A percentile compares a stretch with the other conserved stretches of the same genome.
phyloP scores from a whole-genome alignment of 805 yeast species.

The Ogataea glucozyma region DNA sequence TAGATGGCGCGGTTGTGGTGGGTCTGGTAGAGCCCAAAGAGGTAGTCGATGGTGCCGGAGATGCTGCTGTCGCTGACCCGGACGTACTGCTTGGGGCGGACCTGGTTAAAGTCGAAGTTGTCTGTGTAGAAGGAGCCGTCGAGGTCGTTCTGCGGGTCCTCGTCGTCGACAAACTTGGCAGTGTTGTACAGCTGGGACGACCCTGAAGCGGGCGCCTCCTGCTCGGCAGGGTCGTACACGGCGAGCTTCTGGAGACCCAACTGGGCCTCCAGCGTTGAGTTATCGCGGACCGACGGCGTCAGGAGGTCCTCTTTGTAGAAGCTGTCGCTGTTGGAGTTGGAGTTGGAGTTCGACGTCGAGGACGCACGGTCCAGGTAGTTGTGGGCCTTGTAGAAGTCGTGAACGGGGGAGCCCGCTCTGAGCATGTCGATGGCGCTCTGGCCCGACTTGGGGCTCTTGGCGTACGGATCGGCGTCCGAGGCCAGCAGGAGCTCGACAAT shows the following conservation, averaged over 20 bases:
- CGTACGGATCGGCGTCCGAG: slow-evolving; percentile 62
- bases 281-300: slow-evolving; percentile 19
- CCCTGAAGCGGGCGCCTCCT: too few species aligned
- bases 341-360: too few species aligned
- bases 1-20: slow-evolving; percentile 51
- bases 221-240: slow-evolving; percentile 21
- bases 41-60: slow-evolving; percentile 49
- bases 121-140: slow-evolving; percentile 35
- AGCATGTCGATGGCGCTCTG: slow-evolving; percentile 61
- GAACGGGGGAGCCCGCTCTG: slow-evolving; percentile 54
- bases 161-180: slow-evolving; percentile 33
- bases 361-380: slow-evolving; percentile 35
- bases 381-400: slow-evolving; percentile 59
- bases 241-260: slow-evolving; percentile 44
- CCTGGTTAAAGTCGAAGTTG: slow-evolving; percentile 56
- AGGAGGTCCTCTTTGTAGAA: slow-evolving; percentile 23
- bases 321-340: too few species aligned
- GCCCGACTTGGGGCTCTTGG: slow-evolving; percentile 35
- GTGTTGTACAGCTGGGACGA: too few species aligned
- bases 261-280: slow-evolving; percentile 36
- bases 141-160: slow-evolving; percentile 33
- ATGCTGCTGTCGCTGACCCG: slow-evolving; percentile 60
- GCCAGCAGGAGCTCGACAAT: slow-evolving; percentile 59
- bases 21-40: slow-evolving; percentile 46
- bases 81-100: slow-evolving; percentile 59